Percentiles rank a stretch among this genome's conserved stretches.
phyloP scores from a whole-genome alignment of 352 stramenopile species.

The Saprolegnia parasitica region DNA sequence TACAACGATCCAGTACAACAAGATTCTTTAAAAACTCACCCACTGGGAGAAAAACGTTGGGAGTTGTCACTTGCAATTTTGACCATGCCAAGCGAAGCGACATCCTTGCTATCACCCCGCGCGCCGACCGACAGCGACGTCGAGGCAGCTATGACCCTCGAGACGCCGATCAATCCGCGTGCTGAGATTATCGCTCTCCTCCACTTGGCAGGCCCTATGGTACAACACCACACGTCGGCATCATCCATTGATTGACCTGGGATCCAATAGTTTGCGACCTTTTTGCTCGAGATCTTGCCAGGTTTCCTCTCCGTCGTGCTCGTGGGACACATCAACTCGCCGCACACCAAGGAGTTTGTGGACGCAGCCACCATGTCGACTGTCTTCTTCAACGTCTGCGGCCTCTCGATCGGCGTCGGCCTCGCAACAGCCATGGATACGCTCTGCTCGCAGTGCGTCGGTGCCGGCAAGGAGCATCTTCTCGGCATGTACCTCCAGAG shows the following conservation, averaged over 20 bases:
- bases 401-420: constrained; percentile 64
- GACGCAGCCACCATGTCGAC: constrained; percentile 62
- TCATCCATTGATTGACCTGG: neutral
- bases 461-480: constrained; percentile 57
- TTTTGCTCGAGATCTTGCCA: constrained; percentile 21
- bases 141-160: neutral
- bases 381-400: constrained; percentile 79
- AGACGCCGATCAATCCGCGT: neutral
- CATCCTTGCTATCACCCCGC: too few relatives aligned
- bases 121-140: neutral
- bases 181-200: constrained; percentile 7
- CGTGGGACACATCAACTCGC: constrained; percentile 54
- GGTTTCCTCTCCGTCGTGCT: constrained; percentile 40
- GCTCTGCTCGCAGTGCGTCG: constrained; percentile 77
- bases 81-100: too few relatives aligned
- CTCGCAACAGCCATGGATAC: constrained; percentile 85
- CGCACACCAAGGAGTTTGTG: constrained; percentile 52
- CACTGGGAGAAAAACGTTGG: too few relatives aligned
- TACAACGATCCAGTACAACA: too few relatives aligned
- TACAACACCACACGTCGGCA: neutral
- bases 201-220: constrained; percentile 20
- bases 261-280: constrained; percentile 18
- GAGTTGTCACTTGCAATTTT: too few relatives aligned
- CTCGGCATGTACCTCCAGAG: constrained; percentile 84
- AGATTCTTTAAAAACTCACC: too few relatives aligned